These are phyloP conservation scores for Nitzschia sp. DNA, from an alignment of 108 stramenopile species.

Conservation along the genomic window DNA sequence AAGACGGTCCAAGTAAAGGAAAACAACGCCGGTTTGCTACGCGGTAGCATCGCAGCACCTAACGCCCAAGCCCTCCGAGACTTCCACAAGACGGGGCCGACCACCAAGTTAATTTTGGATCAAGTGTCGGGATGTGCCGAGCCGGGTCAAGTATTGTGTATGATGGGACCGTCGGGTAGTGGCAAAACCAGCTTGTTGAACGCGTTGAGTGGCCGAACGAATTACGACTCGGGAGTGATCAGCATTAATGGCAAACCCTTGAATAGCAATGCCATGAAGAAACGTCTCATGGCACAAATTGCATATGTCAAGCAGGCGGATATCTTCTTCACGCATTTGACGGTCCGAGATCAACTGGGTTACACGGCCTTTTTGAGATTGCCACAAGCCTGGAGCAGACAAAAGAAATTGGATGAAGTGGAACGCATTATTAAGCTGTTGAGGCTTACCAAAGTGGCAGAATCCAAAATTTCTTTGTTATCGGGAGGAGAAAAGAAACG, in stretches of 20 bases:
- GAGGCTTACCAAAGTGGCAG: constrained; percentile 56
- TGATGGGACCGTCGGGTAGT: constrained; percentile 79
- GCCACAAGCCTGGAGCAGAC: constrained; percentile 34
- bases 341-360: constrained; percentile 71
- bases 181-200: constrained; percentile 75
- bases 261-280: constrained; percentile 28
- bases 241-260: constrained; percentile 54
- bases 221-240: constrained; percentile 51
- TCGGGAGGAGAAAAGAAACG: constrained; percentile 86
- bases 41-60: constrained; percentile 42
- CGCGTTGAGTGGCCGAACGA: constrained; percentile 57
- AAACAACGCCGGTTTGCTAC: constrained; percentile 32
- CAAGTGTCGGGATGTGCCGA: constrained; percentile 62
- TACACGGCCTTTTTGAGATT: constrained; percentile 75
- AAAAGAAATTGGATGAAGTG: constrained; percentile 60
- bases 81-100: constrained; percentile 2
- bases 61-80: not conserved
- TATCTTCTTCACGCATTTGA: constrained; percentile 75
- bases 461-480: constrained; percentile 62
- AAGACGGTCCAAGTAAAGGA: constrained; percentile 50
- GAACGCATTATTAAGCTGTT: constrained; percentile 52
- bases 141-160: constrained; percentile 64
- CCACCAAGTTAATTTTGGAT: constrained; percentile 56
- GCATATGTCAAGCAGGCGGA: constrained; percentile 83
- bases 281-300: constrained; percentile 62